Conservation (phyloP, 257 asterid genomes). For the Lantana camara region DNA sequence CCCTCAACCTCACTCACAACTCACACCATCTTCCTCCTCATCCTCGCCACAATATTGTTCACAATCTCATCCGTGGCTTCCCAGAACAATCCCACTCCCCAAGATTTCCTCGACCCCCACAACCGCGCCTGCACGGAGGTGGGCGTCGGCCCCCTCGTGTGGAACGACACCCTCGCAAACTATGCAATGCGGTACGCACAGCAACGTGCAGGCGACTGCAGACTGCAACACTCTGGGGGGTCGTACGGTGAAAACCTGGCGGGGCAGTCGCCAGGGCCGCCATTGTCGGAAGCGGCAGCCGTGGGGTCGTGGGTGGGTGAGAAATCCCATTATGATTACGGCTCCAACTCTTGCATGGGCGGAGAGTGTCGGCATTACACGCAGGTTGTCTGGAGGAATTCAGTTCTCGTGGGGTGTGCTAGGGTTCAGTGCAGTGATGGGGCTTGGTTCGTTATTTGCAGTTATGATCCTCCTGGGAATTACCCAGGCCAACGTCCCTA, state of each 20-base stretch:
- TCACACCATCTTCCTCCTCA: slow-evolving; percentile 6
- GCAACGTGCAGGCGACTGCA: slow-evolving; percentile 27
- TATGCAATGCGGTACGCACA: slow-evolving; percentile 41
- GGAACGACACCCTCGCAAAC: slow-evolving; percentile 37
- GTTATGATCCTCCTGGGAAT: slow-evolving; percentile 59
- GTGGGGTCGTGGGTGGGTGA: slow-evolving; percentile 45
- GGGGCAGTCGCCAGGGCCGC: slow-evolving; percentile 30
- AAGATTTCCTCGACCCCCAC: slow-evolving; percentile 45
- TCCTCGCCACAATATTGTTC: background rate
- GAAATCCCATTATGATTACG: slow-evolving; percentile 26
- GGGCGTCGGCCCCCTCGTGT: slow-evolving; percentile 31
- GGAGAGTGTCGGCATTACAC: slow-evolving; percentile 61
- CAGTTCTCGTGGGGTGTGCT: slow-evolving; percentile 48
- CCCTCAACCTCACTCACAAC: background rate
- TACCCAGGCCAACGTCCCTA: slow-evolving; percentile 45
- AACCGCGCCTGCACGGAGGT: slow-evolving; percentile 48
- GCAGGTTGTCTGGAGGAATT: slow-evolving; percentile 55
- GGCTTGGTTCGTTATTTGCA: slow-evolving; percentile 42
- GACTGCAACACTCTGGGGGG: slow-evolving; percentile 37
- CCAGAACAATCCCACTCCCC: slow-evolving; percentile 34
- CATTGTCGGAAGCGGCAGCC: slow-evolving; percentile 29
- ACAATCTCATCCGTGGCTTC: slow-evolving; percentile 3
- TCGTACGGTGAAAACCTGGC: slow-evolving; percentile 57
- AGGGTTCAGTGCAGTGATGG: slow-evolving; percentile 43
- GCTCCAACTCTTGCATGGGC: slow-evolving; percentile 37